Conservation (phyloP, 257 asterid species). For the Solanum rostratum region DNA sequence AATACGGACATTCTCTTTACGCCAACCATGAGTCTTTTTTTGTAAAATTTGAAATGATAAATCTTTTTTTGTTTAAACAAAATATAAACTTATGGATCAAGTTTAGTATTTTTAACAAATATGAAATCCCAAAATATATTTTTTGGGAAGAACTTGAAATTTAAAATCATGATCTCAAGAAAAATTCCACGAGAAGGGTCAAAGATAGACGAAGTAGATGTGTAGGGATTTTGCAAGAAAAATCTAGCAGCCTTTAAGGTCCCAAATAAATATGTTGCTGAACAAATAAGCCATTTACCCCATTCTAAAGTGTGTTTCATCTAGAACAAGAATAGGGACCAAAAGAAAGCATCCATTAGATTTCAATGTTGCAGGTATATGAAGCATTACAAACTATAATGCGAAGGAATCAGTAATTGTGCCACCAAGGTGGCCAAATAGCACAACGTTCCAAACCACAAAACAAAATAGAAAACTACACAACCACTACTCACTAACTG, state of each 20-base stretch:
- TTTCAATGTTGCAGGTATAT: background rate
- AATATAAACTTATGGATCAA: too few species aligned
- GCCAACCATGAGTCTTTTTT: too few species aligned
- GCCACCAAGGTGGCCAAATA: constrained; percentile 1
- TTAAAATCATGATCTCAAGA: too few species aligned
- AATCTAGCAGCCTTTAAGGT: constrained; percentile 87
- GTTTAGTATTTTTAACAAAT: too few species aligned
- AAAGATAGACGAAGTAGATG: constrained; percentile 54
- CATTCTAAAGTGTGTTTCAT: background rate
- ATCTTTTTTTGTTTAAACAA: too few species aligned
- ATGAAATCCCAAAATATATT: too few species aligned
- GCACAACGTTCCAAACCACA: background rate
- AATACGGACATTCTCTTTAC: too few species aligned
- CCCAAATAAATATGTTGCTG: constrained; percentile 26
- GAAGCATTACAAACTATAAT: background rate
- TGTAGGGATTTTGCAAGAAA: constrained; percentile 62
- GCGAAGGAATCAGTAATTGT: background rate
- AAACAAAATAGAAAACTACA: background rate
- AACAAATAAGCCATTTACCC: background rate
- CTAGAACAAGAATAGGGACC: background rate
- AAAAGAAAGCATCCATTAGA: background rate
- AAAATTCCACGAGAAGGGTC: constrained; percentile 71
- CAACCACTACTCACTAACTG: background rate
- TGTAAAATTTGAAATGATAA: too few species aligned
- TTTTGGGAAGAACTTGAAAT: too few species aligned